Percentiles rank a stretch among this genome's conserved stretches.
Evolutionary conservation across 1,139 yeast species (phyloP).

Genomic region (Debaryomyces fabryi): DNA sequence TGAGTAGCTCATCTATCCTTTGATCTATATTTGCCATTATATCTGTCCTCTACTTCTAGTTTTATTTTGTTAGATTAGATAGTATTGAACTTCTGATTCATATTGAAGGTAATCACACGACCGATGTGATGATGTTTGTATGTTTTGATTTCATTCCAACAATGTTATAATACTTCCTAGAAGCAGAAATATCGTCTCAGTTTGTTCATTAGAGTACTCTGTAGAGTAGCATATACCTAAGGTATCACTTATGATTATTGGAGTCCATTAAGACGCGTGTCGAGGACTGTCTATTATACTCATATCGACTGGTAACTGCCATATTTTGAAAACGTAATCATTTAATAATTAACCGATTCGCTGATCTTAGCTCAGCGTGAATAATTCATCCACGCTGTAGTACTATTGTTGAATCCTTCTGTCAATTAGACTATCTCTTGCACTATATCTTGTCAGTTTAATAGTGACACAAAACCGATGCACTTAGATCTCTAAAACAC

Average conservation of each 20-base stretch:
- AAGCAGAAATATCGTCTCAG: not conserved
- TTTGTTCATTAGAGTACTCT: too few relatives aligned
- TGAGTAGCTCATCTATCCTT: constrained; percentile 16
- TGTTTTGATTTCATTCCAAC: not conserved
- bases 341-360: too few relatives aligned
- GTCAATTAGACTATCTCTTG: not conserved
- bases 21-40: constrained; percentile 10
- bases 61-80: not conserved
- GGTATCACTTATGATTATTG: too few relatives aligned
- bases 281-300: too few relatives aligned
- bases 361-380: too few relatives aligned
- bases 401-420: not conserved
- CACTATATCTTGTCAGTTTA: not conserved
- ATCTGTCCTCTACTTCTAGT: not conserved
- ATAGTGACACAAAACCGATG: not conserved
- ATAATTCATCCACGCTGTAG: not conserved
- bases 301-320: too few relatives aligned
- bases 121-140: not conserved
- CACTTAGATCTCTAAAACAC: constrained; percentile 1
- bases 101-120: constrained; percentile 1
- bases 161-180: not conserved
- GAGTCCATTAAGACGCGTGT: too few relatives aligned
- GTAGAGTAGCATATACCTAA: too few relatives aligned
- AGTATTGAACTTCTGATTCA: not conserved
- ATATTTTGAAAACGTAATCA: too few relatives aligned